A percentile compares a stretch with the other conserved stretches of the same genome.
phyloP scores from a whole-genome alignment of 495 filamentous ascomycete species.

The Neurospora tetraspora region DNA sequence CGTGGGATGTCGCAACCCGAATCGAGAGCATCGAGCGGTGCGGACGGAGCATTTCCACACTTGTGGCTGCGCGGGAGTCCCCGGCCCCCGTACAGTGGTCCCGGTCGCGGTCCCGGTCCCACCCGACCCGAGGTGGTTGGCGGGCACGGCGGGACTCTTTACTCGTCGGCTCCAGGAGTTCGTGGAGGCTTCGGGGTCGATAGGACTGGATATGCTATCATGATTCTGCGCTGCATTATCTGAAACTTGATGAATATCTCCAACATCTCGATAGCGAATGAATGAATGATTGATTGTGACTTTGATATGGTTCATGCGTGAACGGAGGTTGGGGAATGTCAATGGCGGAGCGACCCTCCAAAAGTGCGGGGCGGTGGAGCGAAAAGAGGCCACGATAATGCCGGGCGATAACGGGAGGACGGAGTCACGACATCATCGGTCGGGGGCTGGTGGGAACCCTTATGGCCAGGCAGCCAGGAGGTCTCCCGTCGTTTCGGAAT shows the following conservation, averaged over 20 bases:
- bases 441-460: not conserved
- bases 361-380: not conserved
- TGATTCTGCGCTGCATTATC: not conserved
- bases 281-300: not conserved
- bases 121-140: not conserved
- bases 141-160: not conserved
- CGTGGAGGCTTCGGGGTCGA: not conserved
- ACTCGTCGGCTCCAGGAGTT: not conserved
- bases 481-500: not conserved
- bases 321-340: not conserved
- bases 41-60: not conserved
- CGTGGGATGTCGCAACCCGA: not conserved
- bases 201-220: not conserved
- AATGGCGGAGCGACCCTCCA: not conserved
- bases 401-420: not conserved
- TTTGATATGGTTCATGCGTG: not conserved
- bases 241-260: not conserved
- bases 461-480: not conserved
- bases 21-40: not conserved
- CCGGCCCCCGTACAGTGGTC: not conserved
- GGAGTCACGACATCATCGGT: not conserved
- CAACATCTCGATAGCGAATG: not conserved
- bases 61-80: not conserved
- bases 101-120: not conserved
- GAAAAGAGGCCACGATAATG: not conserved